Base-by-base conservation (phyloP, 108 stramenopile genomes). In the Stephanodiscus triporus region DNA sequence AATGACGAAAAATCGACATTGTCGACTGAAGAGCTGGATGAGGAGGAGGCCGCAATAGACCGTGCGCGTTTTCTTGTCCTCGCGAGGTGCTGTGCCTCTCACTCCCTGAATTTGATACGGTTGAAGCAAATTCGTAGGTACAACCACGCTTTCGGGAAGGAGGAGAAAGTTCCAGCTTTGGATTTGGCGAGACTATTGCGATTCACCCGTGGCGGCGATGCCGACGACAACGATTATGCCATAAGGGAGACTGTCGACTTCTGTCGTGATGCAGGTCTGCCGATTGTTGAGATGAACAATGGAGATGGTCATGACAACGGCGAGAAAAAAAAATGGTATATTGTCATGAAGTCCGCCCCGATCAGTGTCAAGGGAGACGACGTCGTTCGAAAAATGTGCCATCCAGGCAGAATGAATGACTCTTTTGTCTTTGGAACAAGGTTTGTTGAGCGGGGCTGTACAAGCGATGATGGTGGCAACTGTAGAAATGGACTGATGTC, bases 351-450 rank as follows among this genome's bases (percentile, higher is more conserved):
- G 73, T 51, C 78, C 9, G 78, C 78, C 48, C 82, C 82, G 2
- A 83, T 83, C 36, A 58, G 23, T 20, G 56, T 83, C 54, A 50
- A 65, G 6, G 60, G 51, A 7, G 72, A 71, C 13, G 78, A 36
- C 20, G 37, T 53, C 16, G 66, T 83, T 49, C 20, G 60, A 6
- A 76, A 63, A 71, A 80, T 83, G 53, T 68, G 71, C 43, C 75
- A 77, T 68, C 81, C 81, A 30, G 82, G 78, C 57, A 75, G 78
- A 50, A 59, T 16, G 24, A 75, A 83, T 36, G 82, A 83, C 70
- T 27, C 9, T 8, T 79, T 83, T 32, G 82, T 83, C 20, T 83
- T 83, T 64, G 82, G 78, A 16, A 26, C 58, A 5, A 55, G 61
- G 27, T 77, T 78, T 30, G 56, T 30, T 30, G 16, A 32, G 27